Evolutionary conservation across 75 land plant genomes (phyloP), one percentile per base, ranked within the genome.

Genomic region (Picea sitchensis): DNA sequence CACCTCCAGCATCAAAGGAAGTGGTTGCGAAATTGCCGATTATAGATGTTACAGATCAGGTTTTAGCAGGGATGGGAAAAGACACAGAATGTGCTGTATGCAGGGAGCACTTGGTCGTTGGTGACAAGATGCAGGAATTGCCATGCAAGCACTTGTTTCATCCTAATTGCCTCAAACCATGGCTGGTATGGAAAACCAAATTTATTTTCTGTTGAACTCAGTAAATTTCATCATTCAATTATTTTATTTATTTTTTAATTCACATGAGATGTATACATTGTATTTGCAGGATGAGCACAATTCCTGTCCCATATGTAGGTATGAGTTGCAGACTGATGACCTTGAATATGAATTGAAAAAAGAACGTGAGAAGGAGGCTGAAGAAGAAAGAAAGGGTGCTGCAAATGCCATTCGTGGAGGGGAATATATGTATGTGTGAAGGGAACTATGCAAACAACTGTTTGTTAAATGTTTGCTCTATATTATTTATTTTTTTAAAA

Each of bases 1-100:
- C 91, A 38, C 99, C 99, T n/a, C 99, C 98, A 77, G 98, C 99
- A 61, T 92, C 98, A 58, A 96, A 96, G 77, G 98, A 94, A 68
- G 98, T 89, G 44, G 98, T 96, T 75, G 95, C 92, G 15, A 96
- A 92, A 58, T 91, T 96, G 54, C 95, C 98, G 13, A 72, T 91
- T 4, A 80, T 88, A 32, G 84, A 75, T 44, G 88, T 96, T 31
- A 90, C 93, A 8, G 92, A 91, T 23, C 90, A 89, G 44, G 79
- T 90, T 36, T 74, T 96, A 26, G 78, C 51, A 8, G 81, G 81
- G 62, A 65, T 94, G 0, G 98, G 99, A 21, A 78, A 80, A 38
- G 98, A 83, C 11, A 93, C 92, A 41, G 91, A 88, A 56, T 96
- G 99, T 87, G 87, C 98, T 11, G 94, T 96, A 79, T 96, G 99